Evolutionary conservation across 768 basidiomycete genomes (phyloP), one percentile per base, ranked within the genome.

Genomic region (Tulasnella sp.): DNA sequence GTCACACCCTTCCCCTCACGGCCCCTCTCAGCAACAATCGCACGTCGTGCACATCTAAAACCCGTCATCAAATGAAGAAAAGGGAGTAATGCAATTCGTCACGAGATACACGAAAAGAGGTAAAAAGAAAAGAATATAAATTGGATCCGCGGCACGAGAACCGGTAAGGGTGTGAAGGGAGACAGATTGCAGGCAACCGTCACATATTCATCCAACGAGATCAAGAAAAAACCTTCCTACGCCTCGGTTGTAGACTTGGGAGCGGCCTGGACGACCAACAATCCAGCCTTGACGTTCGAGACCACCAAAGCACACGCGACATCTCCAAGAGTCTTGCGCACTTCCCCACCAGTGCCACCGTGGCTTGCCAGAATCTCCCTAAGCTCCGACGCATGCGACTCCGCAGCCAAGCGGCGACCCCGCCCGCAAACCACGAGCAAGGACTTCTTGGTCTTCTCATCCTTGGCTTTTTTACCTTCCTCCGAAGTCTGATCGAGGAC

Each of bases 361-460:
- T 81, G 83, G 27, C 84, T 81, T 18, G 84, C 80, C 38, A 87
- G 80, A 40, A 87, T 62, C 36, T 82, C 79, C 9, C 82, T 82
- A 21, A 96, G 83, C 86, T 98, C 96, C 0, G 82, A 83, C 14
- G 85, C 83, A 80, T 94, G 90, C 9, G 88, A 87, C 82, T 91
- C 90, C 0, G 88, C 87, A 0, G 90, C 90, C 85, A 94, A 87
- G 68, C 93, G 86, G 73, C 94, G 88, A 56, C 93, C 94, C 2
- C 97, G 90, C 0, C 97, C 96, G 19, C 86, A 84, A 24, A 93
- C 85, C 16, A 93, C 88, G 40, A 96, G 87, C 71, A 93, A 83
- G 1, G 90, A 87, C 79, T 88, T 87, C 84, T 84, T 84, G 2
- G 75, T 44, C 10, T 79, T 46, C 38, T 36, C 34, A 31, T 36